Percentiles rank a stretch among this genome's conserved stretches.
Evolutionary conservation across 1,284 basidiomycete species (phyloP).

Genomic region (Ceratobasidium sp.): DNA sequence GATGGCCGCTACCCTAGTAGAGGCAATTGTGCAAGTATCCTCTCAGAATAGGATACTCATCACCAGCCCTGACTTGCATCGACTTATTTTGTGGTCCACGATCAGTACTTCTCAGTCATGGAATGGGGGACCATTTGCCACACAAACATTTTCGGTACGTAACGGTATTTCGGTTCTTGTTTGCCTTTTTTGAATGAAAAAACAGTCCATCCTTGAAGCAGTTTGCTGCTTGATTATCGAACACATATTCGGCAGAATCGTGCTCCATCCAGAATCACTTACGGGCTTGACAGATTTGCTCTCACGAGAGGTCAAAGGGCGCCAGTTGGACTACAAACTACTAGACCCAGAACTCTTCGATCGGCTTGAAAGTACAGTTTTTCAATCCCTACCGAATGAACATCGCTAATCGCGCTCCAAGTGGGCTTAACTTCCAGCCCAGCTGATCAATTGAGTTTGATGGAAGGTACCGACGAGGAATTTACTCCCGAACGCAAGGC

Average conservation of each 20-base stretch:
- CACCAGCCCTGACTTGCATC: not conserved
- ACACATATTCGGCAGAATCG: not conserved
- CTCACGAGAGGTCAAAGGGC: not conserved
- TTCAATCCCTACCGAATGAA: not conserved
- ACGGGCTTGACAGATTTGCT: not conserved
- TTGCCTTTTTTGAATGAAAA: not conserved
- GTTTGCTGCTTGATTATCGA: not conserved
- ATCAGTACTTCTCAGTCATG: not conserved
- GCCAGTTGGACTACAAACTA: not conserved
- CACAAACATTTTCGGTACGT: constrained; percentile 1
- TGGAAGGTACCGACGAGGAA: no score
- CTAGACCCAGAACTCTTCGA: not conserved
- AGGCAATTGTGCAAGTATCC: not conserved
- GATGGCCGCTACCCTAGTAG: not conserved
- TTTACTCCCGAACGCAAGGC: not conserved
- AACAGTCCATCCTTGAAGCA: not conserved
- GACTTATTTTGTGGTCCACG: not conserved
- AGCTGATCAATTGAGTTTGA: not conserved
- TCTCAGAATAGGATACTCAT: not conserved
- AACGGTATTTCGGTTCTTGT: not conserved
- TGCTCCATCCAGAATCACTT: not conserved
- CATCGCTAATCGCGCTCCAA: not conserved
- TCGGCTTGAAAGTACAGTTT: not conserved
- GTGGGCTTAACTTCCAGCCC: not conserved
- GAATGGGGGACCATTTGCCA: not conserved